A percentile compares a stretch with the other conserved stretches of the same genome.
Conservation (phyloP, 306 rosid genomes). For the Medicago arabica region DNA sequence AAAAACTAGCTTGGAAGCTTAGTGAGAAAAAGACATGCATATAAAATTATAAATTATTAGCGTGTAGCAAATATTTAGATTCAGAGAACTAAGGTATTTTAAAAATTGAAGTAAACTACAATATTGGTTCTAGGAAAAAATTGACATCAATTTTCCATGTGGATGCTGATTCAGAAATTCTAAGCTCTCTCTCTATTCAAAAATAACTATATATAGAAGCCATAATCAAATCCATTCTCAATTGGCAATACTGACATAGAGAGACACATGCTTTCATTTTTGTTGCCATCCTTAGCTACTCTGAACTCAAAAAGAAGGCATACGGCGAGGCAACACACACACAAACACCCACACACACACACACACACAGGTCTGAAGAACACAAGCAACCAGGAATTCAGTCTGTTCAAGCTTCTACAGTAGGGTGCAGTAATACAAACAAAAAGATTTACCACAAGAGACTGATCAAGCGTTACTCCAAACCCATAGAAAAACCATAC, state of each 20-base stretch:
- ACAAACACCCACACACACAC: too few relatives aligned
- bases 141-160: conserved; percentile 15
- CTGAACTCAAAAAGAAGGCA: neutral
- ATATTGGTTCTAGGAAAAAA: neutral
- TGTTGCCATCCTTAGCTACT: neutral
- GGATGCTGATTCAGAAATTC: conserved; percentile 12
- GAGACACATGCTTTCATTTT: neutral
- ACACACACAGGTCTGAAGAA: neutral
- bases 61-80: neutral
- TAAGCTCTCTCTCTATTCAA: neutral
- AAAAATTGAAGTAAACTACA: neutral
- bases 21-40: neutral
- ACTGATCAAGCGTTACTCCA: conserved; percentile 1
- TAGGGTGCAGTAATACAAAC: neutral
- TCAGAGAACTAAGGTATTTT: neutral
- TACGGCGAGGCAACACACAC: too few relatives aligned
- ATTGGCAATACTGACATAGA: neutral
- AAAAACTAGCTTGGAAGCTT: neutral
- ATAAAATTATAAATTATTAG: conserved; percentile 3
- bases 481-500: too few relatives aligned
- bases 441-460: neutral
- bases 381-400: neutral
- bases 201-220: neutral
- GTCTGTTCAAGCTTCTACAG: conserved; percentile 19
- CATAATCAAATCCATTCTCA: conserved; percentile 11